Evolutionary conservation across 1,284 basidiomycete genomes (phyloP).

Genomic region (Tilletia walkeri): DNA sequence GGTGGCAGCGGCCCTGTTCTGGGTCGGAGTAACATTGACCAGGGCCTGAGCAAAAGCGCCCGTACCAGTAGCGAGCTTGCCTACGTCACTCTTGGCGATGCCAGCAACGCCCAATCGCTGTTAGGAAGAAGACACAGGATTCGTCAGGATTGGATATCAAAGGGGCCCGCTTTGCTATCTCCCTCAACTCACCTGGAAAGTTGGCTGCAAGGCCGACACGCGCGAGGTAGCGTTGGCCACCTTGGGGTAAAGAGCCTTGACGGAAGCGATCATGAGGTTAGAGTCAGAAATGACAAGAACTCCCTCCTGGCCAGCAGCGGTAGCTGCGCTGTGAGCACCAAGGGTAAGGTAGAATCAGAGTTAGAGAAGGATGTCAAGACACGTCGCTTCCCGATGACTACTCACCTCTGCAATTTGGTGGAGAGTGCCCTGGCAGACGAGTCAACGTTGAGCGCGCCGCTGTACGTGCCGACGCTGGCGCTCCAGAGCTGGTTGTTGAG

Average conservation of each 20-base stretch:
- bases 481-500: constrained; percentile 10
- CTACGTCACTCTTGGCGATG: background rate
- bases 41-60: background rate
- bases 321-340: too few species aligned
- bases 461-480: background rate
- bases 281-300: too few species aligned
- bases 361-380: too few species aligned
- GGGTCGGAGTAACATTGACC: background rate
- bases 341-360: too few species aligned
- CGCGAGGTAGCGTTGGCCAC: too few species aligned
- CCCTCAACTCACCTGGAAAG: too few species aligned
- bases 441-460: background rate
- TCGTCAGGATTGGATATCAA: too few species aligned
- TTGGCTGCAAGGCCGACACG: too few species aligned
- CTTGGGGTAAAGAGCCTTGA: too few species aligned
- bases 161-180: too few species aligned
- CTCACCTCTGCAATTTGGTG: background rate
- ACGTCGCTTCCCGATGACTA: background rate
- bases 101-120: background rate
- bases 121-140: background rate
- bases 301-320: too few species aligned
- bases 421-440: background rate
- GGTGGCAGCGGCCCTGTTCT: background rate
- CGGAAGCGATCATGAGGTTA: too few species aligned
- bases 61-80: background rate